Conservation (phyloP, 2,329 filamentous ascomycete species). For the Sordariomycetes sp. region DNA sequence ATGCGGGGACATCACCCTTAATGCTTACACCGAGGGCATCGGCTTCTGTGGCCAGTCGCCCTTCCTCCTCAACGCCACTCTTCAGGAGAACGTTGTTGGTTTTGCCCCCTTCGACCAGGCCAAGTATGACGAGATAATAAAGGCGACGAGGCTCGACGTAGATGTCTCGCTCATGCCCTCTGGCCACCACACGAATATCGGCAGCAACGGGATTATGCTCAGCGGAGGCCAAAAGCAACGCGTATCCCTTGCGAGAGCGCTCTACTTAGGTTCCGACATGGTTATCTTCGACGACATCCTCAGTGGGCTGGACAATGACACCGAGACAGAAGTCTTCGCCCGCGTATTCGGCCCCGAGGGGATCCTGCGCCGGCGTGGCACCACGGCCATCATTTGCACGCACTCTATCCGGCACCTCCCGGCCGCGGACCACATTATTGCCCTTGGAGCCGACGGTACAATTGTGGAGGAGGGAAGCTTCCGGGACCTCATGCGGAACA, state of each 20-base stretch:
- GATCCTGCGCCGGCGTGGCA: constrained; percentile 22
- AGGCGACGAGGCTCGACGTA: constrained; percentile 18
- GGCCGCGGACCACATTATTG: constrained; percentile 33
- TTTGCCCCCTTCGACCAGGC: constrained; percentile 16
- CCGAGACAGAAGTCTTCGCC: constrained; percentile 29
- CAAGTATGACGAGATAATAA: constrained; percentile 22
- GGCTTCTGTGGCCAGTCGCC: constrained; percentile 22
- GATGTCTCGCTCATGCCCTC: constrained; percentile 20
- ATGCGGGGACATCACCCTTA: constrained; percentile 10
- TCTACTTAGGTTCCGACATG: constrained; percentile 26
- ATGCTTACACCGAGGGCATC: constrained; percentile 6
- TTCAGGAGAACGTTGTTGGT: constrained; percentile 26
- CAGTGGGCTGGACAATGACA: constrained; percentile 31
- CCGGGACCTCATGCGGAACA: constrained; percentile 15
- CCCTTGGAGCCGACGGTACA: constrained; percentile 26
- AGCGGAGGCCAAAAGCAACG: constrained; percentile 29
- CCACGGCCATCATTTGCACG: constrained; percentile 29
- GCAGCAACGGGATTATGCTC: constrained; percentile 27
- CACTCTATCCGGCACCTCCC: constrained; percentile 19
- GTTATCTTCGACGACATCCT: constrained; percentile 35
- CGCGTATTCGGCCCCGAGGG: constrained; percentile 29
- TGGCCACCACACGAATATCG: constrained; percentile 25
- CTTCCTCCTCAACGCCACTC: constrained; percentile 20
- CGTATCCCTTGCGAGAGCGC: constrained; percentile 28
- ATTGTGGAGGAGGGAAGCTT: constrained; percentile 29